These are phyloP conservation scores for Cladosporium sp. DNA, from an alignment of 2,329 filamentous ascomycete genomes.

Conservation along the genomic window DNA sequence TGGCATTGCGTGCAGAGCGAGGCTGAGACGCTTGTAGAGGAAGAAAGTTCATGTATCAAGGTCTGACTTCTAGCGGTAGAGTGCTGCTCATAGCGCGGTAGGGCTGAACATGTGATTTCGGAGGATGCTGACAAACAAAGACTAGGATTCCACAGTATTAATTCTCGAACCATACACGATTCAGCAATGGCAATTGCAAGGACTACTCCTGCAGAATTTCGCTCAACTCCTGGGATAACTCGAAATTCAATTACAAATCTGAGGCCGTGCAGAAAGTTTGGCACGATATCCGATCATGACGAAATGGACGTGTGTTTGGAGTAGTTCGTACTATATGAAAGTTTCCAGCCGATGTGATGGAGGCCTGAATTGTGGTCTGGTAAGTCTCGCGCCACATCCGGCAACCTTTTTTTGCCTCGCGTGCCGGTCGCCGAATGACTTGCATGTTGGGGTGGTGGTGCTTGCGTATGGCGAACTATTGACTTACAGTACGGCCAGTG, in stretches of 20 bases:
- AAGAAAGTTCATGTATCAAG: no score
- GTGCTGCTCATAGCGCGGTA: not conserved
- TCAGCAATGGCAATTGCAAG: not conserved
- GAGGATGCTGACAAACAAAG: not conserved
- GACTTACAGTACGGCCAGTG: not conserved
- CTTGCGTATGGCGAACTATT: not conserved
- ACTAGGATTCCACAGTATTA: no score
- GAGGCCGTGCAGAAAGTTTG: not conserved
- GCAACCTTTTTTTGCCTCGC: not conserved
- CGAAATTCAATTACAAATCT: not conserved
- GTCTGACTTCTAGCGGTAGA: not conserved
- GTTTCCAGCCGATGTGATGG: not conserved
- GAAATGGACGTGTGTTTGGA: not conserved
- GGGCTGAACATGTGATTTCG: not conserved
- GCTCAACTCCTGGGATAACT: not conserved
- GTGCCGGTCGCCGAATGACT: not conserved
- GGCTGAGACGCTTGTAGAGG: no score
- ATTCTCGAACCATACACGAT: not conserved
- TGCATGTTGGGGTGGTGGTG: not conserved
- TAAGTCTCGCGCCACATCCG: not conserved
- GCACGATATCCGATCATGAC: not conserved
- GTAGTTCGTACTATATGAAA: not conserved
- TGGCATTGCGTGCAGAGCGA: no score
- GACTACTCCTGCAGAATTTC: not conserved
- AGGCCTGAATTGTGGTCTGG: not conserved